Base-by-base conservation (phyloP, 2,329 filamentous ascomycete species). In the Colletotrichum eremochloae region DNA sequence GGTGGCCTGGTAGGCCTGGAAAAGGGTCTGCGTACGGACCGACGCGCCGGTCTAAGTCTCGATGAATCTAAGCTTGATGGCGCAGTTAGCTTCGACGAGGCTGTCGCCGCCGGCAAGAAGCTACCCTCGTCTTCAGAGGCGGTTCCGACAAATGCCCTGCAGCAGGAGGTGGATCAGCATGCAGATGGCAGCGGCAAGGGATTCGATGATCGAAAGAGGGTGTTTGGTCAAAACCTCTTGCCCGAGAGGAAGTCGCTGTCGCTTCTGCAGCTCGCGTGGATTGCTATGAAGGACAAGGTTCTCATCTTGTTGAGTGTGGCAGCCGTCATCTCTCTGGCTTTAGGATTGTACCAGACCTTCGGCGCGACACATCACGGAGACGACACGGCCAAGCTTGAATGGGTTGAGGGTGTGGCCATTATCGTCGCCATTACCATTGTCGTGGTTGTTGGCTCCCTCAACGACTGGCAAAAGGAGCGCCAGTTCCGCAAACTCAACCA, bases 401-500 rank as follows among this genome's bases (percentile, higher is more conserved):
- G 93, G 93, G 91, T 95, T 5, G 93, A 96, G 81, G 93, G 93
- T 75, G 90, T 95, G 9, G 93, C 93, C 18, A 94, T 95, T 74
- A 91, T 94, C 56, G 88, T 92, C n/a, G 93, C 93, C 57, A 94
- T 95, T 72, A 79, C 91, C 18, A 91, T 95, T 75, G 93, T 95
- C 60, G 91, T 95, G 3, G 80, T 92, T 20, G 93, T 94, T 24
- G 93, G 92, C 71, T 93, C 93, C n/a, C 83, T 91, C 52, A 95
- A 94, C 75, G 93, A 95, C 78, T 95, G 91, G 87, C 93, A 96
- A 78, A 95, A 95, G 80, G 93, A 95, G 79, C 88, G 92, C 56
- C 92, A 94, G 77, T 95, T 95, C 76, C 91, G 93, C 57, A 94
- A 94, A 79, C 83, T 95, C 71, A 95, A 95, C 81, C 90, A 90